Conservation (phyloP, 352 stramenopile species). For the Globisporangium polare region DNA sequence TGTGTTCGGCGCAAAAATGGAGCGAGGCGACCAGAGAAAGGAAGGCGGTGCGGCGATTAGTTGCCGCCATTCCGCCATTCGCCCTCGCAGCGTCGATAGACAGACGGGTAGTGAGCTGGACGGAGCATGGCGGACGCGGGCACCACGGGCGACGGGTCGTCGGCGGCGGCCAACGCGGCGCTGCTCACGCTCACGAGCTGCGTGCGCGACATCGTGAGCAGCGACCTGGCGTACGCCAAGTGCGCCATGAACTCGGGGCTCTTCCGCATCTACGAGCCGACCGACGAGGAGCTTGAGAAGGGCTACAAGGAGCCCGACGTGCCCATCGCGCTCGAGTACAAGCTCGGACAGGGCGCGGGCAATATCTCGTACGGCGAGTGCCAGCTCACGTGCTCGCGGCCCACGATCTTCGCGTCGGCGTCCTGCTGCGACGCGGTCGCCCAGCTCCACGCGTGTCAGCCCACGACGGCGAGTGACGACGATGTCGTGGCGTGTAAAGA, state of each 20-base stretch:
- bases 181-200: constrained; percentile 22
- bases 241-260: constrained; percentile 38
- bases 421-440: constrained; percentile 9
- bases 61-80: too few species aligned
- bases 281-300: background rate
- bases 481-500: constrained; percentile 1
- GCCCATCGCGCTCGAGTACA: constrained; percentile 10
- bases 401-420: constrained; percentile 10
- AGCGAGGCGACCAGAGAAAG: too few species aligned
- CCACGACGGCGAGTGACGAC: background rate
- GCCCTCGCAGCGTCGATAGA: too few species aligned
- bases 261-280: constrained; percentile 19
- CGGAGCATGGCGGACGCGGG: too few species aligned
- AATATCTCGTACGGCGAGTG: background rate
- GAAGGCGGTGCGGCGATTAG: too few species aligned
- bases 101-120: too few species aligned
- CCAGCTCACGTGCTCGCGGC: constrained; percentile 12
- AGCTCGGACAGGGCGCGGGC: background rate
- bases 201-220: constrained; percentile 18
- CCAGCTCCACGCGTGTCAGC: constrained; percentile 17
- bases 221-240: constrained; percentile 25
- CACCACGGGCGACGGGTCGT: constrained; percentile 1
- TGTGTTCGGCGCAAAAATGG: too few species aligned
- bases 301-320: background rate
- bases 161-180: background rate